Percentiles rank a stretch among this genome's conserved stretches.
These are phyloP conservation scores for Galeopsis tetrahit DNA, from an alignment of 257 asterid species.

Conservation along the genomic window DNA sequence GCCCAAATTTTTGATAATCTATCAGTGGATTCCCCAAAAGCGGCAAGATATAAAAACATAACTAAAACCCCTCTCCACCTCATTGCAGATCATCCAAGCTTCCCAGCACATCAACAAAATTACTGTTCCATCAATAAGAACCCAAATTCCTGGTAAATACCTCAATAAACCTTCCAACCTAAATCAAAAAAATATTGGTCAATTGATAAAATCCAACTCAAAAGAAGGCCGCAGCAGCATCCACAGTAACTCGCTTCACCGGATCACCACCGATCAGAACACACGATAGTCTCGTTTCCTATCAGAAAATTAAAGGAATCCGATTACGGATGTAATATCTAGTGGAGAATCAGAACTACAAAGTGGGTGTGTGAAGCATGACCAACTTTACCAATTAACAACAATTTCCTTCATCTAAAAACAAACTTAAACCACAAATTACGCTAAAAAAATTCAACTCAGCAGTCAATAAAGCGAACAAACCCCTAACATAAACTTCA, in stretches of 20 bases:
- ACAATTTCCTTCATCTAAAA: constrained; percentile 4
- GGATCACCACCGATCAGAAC: constrained; percentile 9
- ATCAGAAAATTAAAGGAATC: constrained; percentile 17
- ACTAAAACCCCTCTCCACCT: constrained; percentile 61
- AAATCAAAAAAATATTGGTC: not conserved
- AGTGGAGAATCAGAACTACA: constrained; percentile 21
- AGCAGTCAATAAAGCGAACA: not conserved
- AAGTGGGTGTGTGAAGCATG: not conserved
- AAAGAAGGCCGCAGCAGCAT: constrained; percentile 20
- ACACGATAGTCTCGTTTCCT: constrained; percentile 12
- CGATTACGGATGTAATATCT: not conserved
- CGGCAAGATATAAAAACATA: constrained; percentile 44
- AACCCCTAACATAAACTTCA: constrained; percentile 33
- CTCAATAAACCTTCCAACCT: constrained; percentile 16
- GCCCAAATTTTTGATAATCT: constrained; percentile 55
- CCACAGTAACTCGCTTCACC: constrained; percentile 12
- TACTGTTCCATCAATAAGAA: constrained; percentile 24
- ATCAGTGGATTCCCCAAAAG: constrained; percentile 61
- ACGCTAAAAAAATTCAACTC: not conserved
- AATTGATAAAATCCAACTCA: constrained; percentile 24
- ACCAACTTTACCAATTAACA: constrained; percentile 26
- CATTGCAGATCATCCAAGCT: constrained; percentile 53
- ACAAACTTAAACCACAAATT: constrained; percentile 16
- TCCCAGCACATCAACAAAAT: constrained; percentile 33
- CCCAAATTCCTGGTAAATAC: constrained; percentile 15